Evolutionary conservation across 306 rosid species (phyloP).

Genomic region (Pyrus bretschneideri): DNA sequence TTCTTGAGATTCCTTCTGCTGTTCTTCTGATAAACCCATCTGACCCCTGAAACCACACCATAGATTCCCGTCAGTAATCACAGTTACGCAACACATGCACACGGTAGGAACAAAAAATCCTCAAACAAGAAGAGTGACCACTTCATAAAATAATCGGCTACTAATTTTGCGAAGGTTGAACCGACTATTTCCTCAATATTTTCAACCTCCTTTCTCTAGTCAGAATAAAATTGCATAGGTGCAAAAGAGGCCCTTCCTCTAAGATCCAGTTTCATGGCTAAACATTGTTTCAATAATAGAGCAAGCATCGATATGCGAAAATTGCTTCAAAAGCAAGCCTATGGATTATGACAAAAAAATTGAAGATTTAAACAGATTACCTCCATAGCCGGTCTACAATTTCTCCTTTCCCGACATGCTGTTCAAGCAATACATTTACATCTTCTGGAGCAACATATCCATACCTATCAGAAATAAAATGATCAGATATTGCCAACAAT

Average conservation of each 20-base stretch:
- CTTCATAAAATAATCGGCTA: not conserved
- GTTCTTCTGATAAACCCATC: conserved; percentile 81
- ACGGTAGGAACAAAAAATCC: not conserved
- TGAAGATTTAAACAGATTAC: conserved; percentile 24
- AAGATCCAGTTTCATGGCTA: not conserved
- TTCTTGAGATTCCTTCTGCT: conserved; percentile 56
- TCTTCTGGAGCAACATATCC: conserved; percentile 91
- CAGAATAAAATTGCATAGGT: not conserved
- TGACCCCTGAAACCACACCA: conserved; percentile 63
- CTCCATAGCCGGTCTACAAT: conserved; percentile 73
- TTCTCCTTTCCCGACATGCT: conserved; percentile 70
- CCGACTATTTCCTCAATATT: not conserved
- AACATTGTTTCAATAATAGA: not conserved
- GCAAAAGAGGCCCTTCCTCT: not conserved
- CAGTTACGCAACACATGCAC: not conserved
- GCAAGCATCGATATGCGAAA: not conserved
- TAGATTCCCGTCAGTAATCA: not conserved
- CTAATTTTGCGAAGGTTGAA: not conserved
- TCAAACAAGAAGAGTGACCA: not conserved
- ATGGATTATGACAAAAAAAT: not conserved
- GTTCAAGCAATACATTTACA: conserved; percentile 64
- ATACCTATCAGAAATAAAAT: conserved; percentile 48
- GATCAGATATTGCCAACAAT: not conserved
- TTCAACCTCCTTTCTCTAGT: not conserved
- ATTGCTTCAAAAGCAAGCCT: not conserved